Evolutionary conservation across 2,329 filamentous ascomycete species (phyloP).

Genomic region (Truncatella angustata): DNA sequence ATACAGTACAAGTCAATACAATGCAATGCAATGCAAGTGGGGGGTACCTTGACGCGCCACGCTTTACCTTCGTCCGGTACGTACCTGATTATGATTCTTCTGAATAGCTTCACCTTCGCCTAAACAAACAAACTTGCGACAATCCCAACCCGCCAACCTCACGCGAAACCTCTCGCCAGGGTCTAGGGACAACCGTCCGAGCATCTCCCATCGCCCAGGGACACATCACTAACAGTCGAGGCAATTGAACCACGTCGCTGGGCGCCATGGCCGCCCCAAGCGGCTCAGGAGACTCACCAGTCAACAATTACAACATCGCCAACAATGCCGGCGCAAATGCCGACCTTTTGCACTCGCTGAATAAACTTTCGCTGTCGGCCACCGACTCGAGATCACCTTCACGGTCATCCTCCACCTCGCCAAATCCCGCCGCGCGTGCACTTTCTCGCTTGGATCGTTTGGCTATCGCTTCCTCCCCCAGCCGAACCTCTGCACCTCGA

Average conservation of each 20-base stretch:
- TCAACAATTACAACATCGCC: not conserved
- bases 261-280: constrained; percentile 3
- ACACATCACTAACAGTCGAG: not conserved
- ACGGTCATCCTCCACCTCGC: constrained; percentile 35
- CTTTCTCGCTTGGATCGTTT: constrained; percentile 13
- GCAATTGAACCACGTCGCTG: not conserved
- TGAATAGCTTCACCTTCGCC: constrained; percentile 8
- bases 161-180: not conserved
- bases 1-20: too few species aligned
- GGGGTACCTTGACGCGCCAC: constrained; percentile 1
- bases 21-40: not conserved
- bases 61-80: not conserved
- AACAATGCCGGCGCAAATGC: constrained; percentile 15
- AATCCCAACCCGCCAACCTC: not conserved
- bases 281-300: not conserved
- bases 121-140: not conserved
- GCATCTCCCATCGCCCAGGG: not conserved
- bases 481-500: not conserved
- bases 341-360: constrained; percentile 25
- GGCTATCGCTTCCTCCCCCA: constrained; percentile 28
- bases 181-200: not conserved
- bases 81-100: not conserved
- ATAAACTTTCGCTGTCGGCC: constrained; percentile 36
- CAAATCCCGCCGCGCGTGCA: constrained; percentile 22
- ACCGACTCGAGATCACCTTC: constrained; percentile 21